These are phyloP conservation scores for Clarireedia homoeocarpa DNA, from an alignment of 2,329 filamentous ascomycete genomes.

Conservation along the genomic window DNA sequence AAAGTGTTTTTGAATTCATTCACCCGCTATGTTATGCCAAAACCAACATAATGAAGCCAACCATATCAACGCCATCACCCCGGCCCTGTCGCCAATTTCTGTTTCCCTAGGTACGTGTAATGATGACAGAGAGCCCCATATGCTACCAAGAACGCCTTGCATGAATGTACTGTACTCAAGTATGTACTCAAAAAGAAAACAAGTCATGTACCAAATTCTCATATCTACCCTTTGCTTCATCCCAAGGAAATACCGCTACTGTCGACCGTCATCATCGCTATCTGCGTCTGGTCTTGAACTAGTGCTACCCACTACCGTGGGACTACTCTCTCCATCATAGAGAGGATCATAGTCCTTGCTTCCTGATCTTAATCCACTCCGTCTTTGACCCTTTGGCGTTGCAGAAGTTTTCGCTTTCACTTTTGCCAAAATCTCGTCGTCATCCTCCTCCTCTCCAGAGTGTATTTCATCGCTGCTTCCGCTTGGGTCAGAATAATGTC, in stretches of 20 bases:
- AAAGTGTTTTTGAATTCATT: no score
- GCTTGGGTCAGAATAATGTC: slow-evolving; percentile 13
- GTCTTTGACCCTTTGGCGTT: slow-evolving; percentile 9
- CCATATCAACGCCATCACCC: no score
- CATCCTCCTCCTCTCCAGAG: slow-evolving; percentile 20
- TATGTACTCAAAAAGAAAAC: not conserved
- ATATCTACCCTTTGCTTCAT: not conserved
- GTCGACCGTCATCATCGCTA: not conserved
- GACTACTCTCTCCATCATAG: slow-evolving; percentile 27
- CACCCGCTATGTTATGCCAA: no score
- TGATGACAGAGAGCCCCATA: no score
- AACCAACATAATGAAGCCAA: no score
- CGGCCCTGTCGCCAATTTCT: no score
- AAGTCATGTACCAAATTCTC: not conserved
- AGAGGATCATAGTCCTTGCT: slow-evolving; percentile 27
- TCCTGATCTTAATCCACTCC: slow-evolving; percentile 13
- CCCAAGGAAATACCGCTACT: not conserved
- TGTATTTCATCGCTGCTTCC: slow-evolving; percentile 19
- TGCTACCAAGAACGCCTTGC: not conserved
- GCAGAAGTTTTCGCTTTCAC: slow-evolving; percentile 4
- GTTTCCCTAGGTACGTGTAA: no score
- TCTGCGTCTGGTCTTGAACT: slow-evolving; percentile 12
- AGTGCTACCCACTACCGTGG: slow-evolving; percentile 24
- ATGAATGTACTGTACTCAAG: not conserved
- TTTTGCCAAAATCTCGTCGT: slow-evolving; percentile 12